Evolutionary conservation across 768 basidiomycete species (phyloP), one percentile per base, ranked within the genome.

Genomic region (Suillus brevipes): DNA sequence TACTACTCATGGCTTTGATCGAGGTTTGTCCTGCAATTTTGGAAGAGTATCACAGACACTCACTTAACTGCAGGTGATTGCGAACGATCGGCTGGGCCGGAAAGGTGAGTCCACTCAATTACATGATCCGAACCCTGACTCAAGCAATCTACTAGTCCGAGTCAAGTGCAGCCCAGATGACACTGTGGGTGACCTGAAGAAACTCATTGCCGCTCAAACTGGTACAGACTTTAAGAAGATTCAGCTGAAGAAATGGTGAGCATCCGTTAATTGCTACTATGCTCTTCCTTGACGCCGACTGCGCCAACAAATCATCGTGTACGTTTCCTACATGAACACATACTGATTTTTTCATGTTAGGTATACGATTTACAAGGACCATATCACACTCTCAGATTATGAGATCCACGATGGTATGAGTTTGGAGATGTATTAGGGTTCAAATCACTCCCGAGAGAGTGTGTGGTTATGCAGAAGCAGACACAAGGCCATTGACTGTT

Each of bases 171-270:
- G 89, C 77, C 87, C 94, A 6, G 89, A 97, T 16, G 97, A 99
- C 75, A 99, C 97, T 1, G 94, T 99, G 42, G 97, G 97, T 49
- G 97, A 98, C 75, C 83, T 99, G 67, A 99, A 99, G 85, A 91
- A 91, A 77, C 89, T 99, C 66, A 98, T 99, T 70, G 97, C 91
- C 2, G 97, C 95, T 0, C 97, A 99, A 77, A 97, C 87, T 0
- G 97, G 97, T 62, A 97, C 97, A 18, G 87, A 94, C 72, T 72
- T 80, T 5, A 79, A 77, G 40, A 99, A 97, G 86, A 97, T 99
- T 65, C 85, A 89, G 73, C 80, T 99, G 61, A 99, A 97, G 89
- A 98, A 98, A 85, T 98, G 96, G 97, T 94, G 69, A 65, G 89
- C 43, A 61, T 59, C 43, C 10, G 5, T 25, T 20, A 20, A 18